Base-by-base conservation (phyloP, 176 grass and related monocot species). In the Puya raimondii region DNA sequence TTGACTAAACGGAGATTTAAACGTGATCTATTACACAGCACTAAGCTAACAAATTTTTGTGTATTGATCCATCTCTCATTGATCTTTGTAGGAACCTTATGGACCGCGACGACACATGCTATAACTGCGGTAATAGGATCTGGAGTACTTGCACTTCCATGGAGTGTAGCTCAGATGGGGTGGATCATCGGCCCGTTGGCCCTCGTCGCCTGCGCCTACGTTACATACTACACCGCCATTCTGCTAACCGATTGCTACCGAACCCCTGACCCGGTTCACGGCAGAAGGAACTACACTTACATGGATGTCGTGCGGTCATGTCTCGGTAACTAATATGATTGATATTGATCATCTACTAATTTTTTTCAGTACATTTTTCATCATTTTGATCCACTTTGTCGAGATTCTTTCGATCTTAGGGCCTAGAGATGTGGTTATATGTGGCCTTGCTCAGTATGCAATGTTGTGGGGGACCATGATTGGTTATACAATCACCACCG, bases 111-210 rank as follows among this genome's bases (percentile, higher is more conserved):
- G 53, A 90, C 89, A 10, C 93, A 97, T 67, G 89, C 89, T 58
- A 72, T 92, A 53, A 97, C 93, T 65, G 89, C 93, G 10, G 69
- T 97, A 23, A 97, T 97, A 9, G 93, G 93, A 12, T 97, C 89
- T 27, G 93, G 93, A 58, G 93, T 97, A 58, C 81, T 97, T 6
- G 89, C 93, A 5, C 79, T 97, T 68, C 93, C 93, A 66, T 97
- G 93, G 93, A 97, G 93, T 70, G 89, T 97, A 42, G 93, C 93
- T 2, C 89, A 97, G 78, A 90, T 96, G 89, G 93, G 93, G 0
- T 96, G 93, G 93, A 52, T 96, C 11, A 74, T 96, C 29, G 93
- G 93, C 49, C 89, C 93, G 11, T 23, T 96, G 17, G 93, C 79
- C 5, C 93, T 96, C 64, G 10, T 92, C 47, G 93, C 73, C 2